phyloP scores from a whole-genome alignment of 805 yeast species.

The Candida awuae region DNA sequence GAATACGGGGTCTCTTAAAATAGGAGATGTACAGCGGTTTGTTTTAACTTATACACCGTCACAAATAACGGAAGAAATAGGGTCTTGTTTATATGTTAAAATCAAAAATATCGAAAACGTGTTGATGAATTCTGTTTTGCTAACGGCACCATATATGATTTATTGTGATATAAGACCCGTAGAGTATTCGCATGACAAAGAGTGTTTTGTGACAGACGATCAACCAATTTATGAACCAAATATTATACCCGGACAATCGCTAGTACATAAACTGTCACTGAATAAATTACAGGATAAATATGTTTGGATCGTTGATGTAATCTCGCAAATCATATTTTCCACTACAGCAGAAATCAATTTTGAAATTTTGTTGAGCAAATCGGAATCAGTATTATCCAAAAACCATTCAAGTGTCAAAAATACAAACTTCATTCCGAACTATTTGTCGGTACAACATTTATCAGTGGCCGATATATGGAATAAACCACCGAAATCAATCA shows the following conservation, averaged over 20 bases:
- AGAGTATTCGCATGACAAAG: conserved; percentile 48
- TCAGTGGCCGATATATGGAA: conserved; percentile 74
- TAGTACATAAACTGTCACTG: conserved; percentile 51
- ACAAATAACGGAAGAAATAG: conserved; percentile 6
- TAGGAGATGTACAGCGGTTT: conserved; percentile 55
- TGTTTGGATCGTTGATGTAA: conserved; percentile 73
- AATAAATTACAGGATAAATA: conserved; percentile 53
- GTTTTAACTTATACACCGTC: conserved; percentile 36
- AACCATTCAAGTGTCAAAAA: conserved; percentile 23
- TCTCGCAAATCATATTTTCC: conserved; percentile 72
- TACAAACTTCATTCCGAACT: conserved; percentile 7
- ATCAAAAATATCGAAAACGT: conserved; percentile 67
- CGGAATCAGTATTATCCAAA: conserved; percentile 31
- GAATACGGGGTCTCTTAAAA: conserved; percentile 34
- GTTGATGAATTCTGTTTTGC: conserved; percentile 70
- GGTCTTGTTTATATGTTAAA: conserved; percentile 39
- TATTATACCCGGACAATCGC: conserved; percentile 58
- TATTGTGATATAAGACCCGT: conserved; percentile 74
- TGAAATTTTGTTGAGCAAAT: conserved; percentile 48
- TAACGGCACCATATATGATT: conserved; percentile 83
- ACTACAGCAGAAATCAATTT: conserved; percentile 61
- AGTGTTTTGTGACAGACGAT: conserved; percentile 62
- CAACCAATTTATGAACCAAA: conserved; percentile 72
- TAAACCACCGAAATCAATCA: conserved; percentile 44
- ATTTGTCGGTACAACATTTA: conserved; percentile 39